These are phyloP conservation scores for Austroboletus olivaceoglutinosus DNA, from an alignment of 1,284 basidiomycete species.

Conservation along the genomic window DNA sequence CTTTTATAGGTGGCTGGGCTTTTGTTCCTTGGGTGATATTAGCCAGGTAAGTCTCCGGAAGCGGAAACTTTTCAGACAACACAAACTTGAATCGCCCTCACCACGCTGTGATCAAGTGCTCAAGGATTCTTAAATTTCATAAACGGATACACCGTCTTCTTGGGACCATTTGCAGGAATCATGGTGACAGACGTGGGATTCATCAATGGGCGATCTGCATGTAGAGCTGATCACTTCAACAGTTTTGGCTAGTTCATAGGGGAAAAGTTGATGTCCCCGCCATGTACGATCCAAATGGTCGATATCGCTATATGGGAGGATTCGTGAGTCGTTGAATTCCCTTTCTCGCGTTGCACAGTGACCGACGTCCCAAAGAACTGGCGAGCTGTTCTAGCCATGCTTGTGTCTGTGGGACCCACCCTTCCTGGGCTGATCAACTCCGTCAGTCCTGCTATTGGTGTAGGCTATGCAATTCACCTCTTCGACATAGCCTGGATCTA, in stretches of 20 bases:
- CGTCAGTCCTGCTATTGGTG: conserved; percentile 56
- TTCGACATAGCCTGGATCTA: conserved; percentile 72
- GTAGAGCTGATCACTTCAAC: conserved; percentile 1
- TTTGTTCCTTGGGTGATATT: conserved; percentile 54
- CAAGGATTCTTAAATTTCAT: conserved; percentile 54
- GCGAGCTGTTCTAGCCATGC: conserved; percentile 63
- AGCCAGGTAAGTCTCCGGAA: conserved; percentile 35
- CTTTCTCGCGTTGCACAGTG: background rate
- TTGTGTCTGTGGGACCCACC: conserved; percentile 61
- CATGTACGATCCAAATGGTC: conserved; percentile 66
- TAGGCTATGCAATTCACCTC: conserved; percentile 51
- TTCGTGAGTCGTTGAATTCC: conserved; percentile 44
- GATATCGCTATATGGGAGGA: conserved; percentile 63
- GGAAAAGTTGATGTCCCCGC: conserved; percentile 65
- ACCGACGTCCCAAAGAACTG: conserved; percentile 53
- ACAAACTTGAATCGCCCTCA: conserved; percentile 3
- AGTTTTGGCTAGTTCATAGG: conserved; percentile 68
- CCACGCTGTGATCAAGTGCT: conserved; percentile 31
- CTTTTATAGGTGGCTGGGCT: conserved; percentile 58
- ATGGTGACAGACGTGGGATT: conserved; percentile 65
- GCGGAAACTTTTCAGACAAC: background rate
- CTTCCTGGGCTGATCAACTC: conserved; percentile 67
- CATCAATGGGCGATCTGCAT: conserved; percentile 1
- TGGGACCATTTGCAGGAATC: conserved; percentile 70
- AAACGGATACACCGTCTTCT: conserved; percentile 68